phyloP scores from a whole-genome alignment of 2,329 filamentous ascomycete species.

The Fusarium piperis region DNA sequence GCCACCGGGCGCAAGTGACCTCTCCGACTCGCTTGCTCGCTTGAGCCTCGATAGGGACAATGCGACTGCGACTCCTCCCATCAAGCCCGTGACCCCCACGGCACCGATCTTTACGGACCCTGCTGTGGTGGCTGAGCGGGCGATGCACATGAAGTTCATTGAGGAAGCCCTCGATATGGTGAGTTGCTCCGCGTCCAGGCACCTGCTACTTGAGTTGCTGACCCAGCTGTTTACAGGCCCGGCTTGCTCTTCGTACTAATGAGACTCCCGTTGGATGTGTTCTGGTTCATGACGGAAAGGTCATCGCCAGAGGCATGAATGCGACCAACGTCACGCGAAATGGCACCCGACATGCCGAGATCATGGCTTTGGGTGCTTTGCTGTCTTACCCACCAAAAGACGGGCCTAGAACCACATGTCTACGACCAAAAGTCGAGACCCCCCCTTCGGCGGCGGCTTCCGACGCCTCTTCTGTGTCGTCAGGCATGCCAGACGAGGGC shows the following conservation, averaged over 20 bases:
- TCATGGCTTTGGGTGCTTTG: conserved; percentile 79
- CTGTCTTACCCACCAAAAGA: conserved; percentile 53
- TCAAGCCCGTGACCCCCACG: background rate
- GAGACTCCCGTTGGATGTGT: conserved; percentile 98
- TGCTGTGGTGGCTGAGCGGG: conserved; percentile 45
- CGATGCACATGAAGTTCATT: conserved; percentile 70
- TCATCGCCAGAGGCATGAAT: conserved; percentile 94
- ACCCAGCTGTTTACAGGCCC: conserved; percentile 66
- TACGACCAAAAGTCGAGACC: conserved; percentile 48
- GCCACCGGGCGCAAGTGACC: conserved; percentile 17
- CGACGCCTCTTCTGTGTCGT: conserved; percentile 37
- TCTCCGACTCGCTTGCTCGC: conserved; percentile 28
- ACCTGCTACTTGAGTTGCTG: background rate
- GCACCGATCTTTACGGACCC: conserved; percentile 40
- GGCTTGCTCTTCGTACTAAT: conserved; percentile 83
- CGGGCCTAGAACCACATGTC: conserved; percentile 44
- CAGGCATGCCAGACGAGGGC: conserved; percentile 50
- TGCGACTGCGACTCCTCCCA: background rate
- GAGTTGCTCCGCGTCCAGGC: conserved; percentile 40
- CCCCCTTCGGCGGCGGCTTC: conserved; percentile 33
- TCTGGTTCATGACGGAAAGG: conserved; percentile 79
- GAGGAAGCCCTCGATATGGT: conserved; percentile 89
- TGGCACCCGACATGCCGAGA: conserved; percentile 94
- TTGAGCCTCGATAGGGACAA: conserved; percentile 28
- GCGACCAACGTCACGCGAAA: conserved; percentile 92